These are phyloP conservation scores for Sporothrix phasma DNA, from an alignment of 2,329 filamentous ascomycete species.

Conservation along the genomic window DNA sequence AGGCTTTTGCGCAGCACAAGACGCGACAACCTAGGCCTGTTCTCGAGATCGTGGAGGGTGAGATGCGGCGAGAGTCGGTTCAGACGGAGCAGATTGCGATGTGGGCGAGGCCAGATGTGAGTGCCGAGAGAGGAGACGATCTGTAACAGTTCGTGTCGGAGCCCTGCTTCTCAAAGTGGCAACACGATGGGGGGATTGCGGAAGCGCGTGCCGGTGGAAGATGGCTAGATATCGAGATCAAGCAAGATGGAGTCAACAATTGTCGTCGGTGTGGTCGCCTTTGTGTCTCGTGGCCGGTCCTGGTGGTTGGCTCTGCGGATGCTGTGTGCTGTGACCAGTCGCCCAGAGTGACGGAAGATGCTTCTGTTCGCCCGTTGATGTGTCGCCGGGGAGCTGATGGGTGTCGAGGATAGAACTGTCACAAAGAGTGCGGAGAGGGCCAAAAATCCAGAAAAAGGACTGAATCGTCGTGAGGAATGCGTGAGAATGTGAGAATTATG, in stretches of 20 bases:
- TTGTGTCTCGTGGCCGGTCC: neutral
- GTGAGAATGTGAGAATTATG: neutral
- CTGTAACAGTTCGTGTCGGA: conserved; percentile 8
- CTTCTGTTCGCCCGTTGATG: neutral
- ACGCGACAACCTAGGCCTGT: neutral
- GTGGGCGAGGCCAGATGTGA: neutral
- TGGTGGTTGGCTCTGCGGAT: neutral
- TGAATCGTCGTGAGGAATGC: neutral
- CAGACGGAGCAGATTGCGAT: neutral
- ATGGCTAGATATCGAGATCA: neutral
- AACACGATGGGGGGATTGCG: conserved; percentile 1
- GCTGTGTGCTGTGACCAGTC: neutral
- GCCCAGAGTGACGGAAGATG: conserved; percentile 10
- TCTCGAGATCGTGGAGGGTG: neutral
- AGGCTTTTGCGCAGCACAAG: conserved; percentile 4
- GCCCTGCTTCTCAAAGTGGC: neutral
- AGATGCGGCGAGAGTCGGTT: neutral
- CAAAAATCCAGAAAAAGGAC: neutral
- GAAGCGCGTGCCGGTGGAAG: neutral
- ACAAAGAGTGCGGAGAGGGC: neutral
- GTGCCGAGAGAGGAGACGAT: neutral
- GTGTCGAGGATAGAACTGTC: neutral
- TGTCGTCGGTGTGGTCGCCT: neutral
- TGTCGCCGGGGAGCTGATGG: conserved; percentile 3
- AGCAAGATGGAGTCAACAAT: neutral